Evolutionary conservation across 78 protist species (phyloP).

Genomic region (Tieghemostelium lacteum): DNA sequence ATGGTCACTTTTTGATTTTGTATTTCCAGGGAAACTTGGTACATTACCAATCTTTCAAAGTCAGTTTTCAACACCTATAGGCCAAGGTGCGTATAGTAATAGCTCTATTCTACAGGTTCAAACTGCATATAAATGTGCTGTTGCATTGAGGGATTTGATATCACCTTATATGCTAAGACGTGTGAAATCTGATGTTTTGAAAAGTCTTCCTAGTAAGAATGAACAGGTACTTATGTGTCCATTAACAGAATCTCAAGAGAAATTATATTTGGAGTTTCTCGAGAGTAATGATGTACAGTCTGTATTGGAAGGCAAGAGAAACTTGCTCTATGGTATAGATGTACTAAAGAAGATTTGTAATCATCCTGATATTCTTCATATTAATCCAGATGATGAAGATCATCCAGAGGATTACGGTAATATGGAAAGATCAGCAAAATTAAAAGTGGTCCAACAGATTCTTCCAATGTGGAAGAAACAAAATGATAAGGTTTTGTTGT

Average conservation of each 20-base stretch:
- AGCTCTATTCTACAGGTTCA: constrained; percentile 85
- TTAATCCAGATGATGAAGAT: constrained; percentile 22
- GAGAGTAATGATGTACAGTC: constrained; percentile 40
- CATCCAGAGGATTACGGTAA: constrained; percentile 69
- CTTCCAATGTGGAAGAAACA: constrained; percentile 90
- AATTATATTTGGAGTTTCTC: constrained; percentile 85
- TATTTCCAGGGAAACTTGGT: constrained; percentile 97
- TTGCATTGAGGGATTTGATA: constrained; percentile 91
- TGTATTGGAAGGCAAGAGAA: constrained; percentile 60
- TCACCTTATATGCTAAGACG: constrained; percentile 95
- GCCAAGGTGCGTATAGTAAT: constrained; percentile 88
- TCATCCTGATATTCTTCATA: constrained; percentile 93
- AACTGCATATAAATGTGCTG: constrained; percentile 91
- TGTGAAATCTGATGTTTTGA: constrained; percentile 89
- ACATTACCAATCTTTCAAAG: constrained; percentile 61
- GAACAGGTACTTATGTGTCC: constrained; percentile 96
- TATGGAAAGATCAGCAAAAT: constrained; percentile 86
- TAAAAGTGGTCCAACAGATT: constrained; percentile 85
- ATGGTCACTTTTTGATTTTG: constrained; percentile 99
- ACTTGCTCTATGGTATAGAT: constrained; percentile 83
- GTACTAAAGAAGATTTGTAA: constrained; percentile 96
- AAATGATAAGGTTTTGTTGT: constrained; percentile 90
- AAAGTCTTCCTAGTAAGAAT: constrained; percentile 89
- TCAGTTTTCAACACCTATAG: constrained; percentile 92
- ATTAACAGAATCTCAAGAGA: constrained; percentile 91